These are phyloP conservation scores for Leccinum olivaceopallidum DNA, from an alignment of 768 basidiomycete species.

Conservation along the genomic window DNA sequence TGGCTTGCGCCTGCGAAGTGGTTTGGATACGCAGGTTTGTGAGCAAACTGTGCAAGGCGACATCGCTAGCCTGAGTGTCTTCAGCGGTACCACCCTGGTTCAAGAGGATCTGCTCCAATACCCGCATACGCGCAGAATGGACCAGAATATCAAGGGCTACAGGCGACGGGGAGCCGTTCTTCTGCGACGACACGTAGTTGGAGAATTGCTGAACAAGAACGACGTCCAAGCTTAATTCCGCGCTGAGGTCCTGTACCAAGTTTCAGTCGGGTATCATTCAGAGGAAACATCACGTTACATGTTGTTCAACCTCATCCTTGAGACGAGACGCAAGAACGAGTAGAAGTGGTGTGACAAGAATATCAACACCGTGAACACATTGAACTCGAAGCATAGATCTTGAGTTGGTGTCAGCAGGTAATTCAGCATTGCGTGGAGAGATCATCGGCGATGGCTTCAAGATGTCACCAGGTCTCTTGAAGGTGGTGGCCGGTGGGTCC, in stretches of 20 bases:
- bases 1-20: too few species aligned
- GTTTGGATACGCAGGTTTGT: too few species aligned
- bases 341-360: slow-evolving; percentile 59
- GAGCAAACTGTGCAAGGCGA: too few species aligned
- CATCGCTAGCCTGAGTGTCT: too few species aligned
- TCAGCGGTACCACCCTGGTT: too few species aligned
- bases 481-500: slow-evolving; percentile 12
- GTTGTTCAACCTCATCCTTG: slow-evolving; percentile 46
- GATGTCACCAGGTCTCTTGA: slow-evolving; percentile 6
- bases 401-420: background rate
- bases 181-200: too few species aligned
- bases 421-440: slow-evolving; percentile 6
- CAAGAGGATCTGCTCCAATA: too few species aligned
- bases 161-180: too few species aligned
- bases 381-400: slow-evolving; percentile 38
- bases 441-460: slow-evolving; percentile 5
- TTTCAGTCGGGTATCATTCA: slow-evolving; percentile 8
- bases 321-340: slow-evolving; percentile 44
- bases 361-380: slow-evolving; percentile 37
- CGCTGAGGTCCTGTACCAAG: slow-evolving; percentile 34
- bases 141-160: too few species aligned
- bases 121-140: too few species aligned
- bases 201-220: slow-evolving; percentile 36
- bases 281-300: slow-evolving; percentile 38
- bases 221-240: slow-evolving; percentile 41